These are phyloP conservation scores for Trichosporon coremiiforme DNA, from an alignment of 1,284 basidiomycete genomes.

Conservation along the genomic window DNA sequence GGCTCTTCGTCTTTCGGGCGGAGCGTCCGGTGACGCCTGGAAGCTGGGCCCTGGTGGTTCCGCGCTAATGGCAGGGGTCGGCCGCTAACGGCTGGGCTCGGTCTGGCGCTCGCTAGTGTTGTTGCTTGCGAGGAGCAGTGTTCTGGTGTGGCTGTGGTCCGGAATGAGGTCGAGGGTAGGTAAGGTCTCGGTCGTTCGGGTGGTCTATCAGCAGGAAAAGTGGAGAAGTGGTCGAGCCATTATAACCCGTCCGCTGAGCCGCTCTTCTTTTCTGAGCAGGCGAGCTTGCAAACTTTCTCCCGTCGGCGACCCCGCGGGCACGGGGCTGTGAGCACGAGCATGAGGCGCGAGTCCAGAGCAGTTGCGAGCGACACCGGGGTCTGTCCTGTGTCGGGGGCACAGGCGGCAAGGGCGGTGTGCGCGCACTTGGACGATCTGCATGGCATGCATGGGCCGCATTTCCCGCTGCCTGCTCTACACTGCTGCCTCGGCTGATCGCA, in stretches of 20 bases:
- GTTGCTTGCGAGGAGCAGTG: background rate
- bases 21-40: background rate
- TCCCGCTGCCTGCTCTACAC: background rate
- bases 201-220: background rate
- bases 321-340: background rate
- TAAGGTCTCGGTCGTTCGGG: background rate
- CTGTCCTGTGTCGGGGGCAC: conserved; percentile 11
- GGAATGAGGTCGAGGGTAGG: background rate
- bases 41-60: background rate
- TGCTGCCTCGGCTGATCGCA: background rate
- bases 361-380: background rate
- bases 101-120: conserved; percentile 7
- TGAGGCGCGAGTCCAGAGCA: background rate
- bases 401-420: background rate
- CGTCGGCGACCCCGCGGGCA: background rate
- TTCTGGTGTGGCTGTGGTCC: background rate
- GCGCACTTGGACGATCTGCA: conserved; percentile 7
- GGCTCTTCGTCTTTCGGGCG: background rate
- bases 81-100: conserved; percentile 1
- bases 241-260: background rate
- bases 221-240: background rate
- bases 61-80: background rate
- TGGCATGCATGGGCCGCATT: background rate
- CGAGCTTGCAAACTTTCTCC: background rate
- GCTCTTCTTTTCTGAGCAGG: background rate